Evolutionary conservation across 75 land plant species (phyloP).

Genomic region (Adiantum capillusveneris): DNA sequence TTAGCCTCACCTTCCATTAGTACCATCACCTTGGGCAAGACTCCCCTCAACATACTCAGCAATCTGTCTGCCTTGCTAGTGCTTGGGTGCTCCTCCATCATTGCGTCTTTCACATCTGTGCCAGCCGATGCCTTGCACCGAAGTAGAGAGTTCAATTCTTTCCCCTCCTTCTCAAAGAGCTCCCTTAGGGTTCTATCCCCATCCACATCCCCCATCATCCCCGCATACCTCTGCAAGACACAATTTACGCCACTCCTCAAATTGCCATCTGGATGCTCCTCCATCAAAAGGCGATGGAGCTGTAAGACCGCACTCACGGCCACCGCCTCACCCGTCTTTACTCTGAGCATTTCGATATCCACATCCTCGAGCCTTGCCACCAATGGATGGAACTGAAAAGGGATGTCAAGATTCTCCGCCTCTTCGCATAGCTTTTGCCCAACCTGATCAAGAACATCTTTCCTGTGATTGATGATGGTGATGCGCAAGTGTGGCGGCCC

Average conservation of each 20-base stretch:
- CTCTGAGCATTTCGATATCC: conserved; percentile 61
- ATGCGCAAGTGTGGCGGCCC: conserved; percentile 78
- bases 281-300: conserved; percentile 59
- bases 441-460: conserved; percentile 42
- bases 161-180: conserved; percentile 59
- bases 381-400: conserved; percentile 65
- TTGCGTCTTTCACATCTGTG: conserved; percentile 39
- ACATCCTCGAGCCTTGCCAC: conserved; percentile 60
- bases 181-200: conserved; percentile 60
- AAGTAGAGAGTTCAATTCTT: conserved; percentile 50
- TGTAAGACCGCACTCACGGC: conserved; percentile 84
- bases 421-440: conserved; percentile 41
- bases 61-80: conserved; percentile 43
- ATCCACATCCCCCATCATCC: background rate
- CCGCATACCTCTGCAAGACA: conserved; percentile 42
- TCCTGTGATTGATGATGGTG: conserved; percentile 48
- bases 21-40: conserved; percentile 65
- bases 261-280: conserved; percentile 48
- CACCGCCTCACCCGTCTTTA: conserved; percentile 40
- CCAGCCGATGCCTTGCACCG: too few relatives aligned
- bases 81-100: background rate
- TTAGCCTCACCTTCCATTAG: conserved; percentile 86
- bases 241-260: conserved; percentile 62
- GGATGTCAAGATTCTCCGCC: conserved; percentile 66
- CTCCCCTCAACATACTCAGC: conserved; percentile 30